Evolutionary conservation across 805 yeast genomes (phyloP).

Genomic region (Suhomyces tanzawaensis): DNA sequence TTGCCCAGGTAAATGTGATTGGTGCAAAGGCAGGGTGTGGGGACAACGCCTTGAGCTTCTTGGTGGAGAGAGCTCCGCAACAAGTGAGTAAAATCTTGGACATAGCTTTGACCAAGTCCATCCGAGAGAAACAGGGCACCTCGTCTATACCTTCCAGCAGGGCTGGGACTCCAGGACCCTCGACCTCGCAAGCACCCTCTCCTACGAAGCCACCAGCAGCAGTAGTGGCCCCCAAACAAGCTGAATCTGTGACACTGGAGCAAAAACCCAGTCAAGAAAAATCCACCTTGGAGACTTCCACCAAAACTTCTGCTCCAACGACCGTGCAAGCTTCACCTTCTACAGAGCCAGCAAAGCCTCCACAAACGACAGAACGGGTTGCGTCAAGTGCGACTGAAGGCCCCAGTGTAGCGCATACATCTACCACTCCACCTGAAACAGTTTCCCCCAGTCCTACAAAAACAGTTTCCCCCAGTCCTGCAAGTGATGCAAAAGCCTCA

Average conservation of each 20-base stretch:
- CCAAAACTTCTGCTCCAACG: background rate
- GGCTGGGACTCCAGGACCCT: constrained; percentile 13
- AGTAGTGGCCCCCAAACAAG: background rate
- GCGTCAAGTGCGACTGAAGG: too few species aligned
- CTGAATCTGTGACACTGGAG: background rate
- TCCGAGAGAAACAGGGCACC: constrained; percentile 42
- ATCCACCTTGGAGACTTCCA: background rate
- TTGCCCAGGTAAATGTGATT: constrained; percentile 84
- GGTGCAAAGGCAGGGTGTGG: constrained; percentile 82
- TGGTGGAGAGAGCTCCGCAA: constrained; percentile 78
- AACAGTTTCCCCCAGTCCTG: too few species aligned
- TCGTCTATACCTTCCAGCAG: constrained; percentile 16
- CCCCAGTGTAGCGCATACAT: too few species aligned
- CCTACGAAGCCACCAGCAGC: constrained; percentile 7
- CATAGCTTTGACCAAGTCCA: constrained; percentile 78
- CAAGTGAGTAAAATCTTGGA: constrained; percentile 76
- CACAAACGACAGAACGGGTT: too few species aligned
- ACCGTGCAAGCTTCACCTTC: background rate
- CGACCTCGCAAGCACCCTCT: constrained; percentile 2
- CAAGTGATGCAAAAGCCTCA: too few species aligned
- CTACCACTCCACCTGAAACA: too few species aligned
- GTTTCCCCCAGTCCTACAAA: too few species aligned
- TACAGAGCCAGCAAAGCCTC: background rate
- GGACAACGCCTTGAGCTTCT: constrained; percentile 72
- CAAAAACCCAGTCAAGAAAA: background rate